Evolutionary conservation across 352 stramenopile species (phyloP), one percentile per base, ranked within the genome.

Genomic region (Saprolegnia parasitica): DNA sequence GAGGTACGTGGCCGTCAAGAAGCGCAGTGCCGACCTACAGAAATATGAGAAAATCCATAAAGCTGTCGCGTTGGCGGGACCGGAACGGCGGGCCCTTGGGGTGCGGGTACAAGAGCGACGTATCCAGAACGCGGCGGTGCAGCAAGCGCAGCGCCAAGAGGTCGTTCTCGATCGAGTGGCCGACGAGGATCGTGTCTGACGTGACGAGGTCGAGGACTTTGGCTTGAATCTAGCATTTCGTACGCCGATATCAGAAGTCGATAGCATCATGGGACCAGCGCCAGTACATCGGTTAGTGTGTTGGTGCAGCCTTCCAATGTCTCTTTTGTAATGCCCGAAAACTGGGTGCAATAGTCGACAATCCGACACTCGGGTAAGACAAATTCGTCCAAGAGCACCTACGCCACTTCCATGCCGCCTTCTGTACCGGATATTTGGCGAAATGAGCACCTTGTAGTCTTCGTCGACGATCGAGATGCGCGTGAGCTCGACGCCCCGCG

Each of bases 121-220:
- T 96, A 71, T 96, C 88, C 42, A 95, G 89, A 61, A 93, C 72
- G 29, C 84, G 84, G 21, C 77, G 76, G 63, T 96, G 88, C 50
- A 91, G 62, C 18, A 95, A 71, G 11, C 76, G 73, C 29, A 96
- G 73, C 10, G 84, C 86, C 58, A 77, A 66, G 5, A 95, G 71
- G 65, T 96, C 88, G 72, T 95, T 95, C 65, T 96, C 88, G 57
- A 96, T 86, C 47, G 84, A 94, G 71, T 96, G 88, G 18, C 88
- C 88, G n/a, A 95, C 84, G 32, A 95, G 76, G 47, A 95, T 90
- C 5, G 87, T 86, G 23, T 91, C 76, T n/a, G 0, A 81, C 78
- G 5, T 85, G 0, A 92, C 80, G 49, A 87, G 58, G 15, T 76
- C 56, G 4, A 93, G 58, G 40, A 95, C 86, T 10, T 73, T 74